These are phyloP conservation scores for Phytophthora palmivora DNA, from an alignment of 352 stramenopile species.

Conservation along the genomic window DNA sequence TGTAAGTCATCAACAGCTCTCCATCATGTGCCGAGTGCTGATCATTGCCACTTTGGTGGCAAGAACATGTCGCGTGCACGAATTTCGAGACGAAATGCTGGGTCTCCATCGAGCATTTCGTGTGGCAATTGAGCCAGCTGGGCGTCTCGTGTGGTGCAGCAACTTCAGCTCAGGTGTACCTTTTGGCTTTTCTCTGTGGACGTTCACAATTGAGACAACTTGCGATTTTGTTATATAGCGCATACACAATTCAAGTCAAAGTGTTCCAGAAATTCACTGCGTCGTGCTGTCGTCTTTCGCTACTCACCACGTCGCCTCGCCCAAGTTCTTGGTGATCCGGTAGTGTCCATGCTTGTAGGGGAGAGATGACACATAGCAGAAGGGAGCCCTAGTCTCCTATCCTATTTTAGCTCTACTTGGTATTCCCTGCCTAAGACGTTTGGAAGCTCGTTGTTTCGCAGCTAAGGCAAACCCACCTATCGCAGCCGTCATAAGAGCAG, in stretches of 20 bases:
- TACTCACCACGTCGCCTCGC: conserved; percentile 10
- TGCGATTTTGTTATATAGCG: conserved; percentile 3
- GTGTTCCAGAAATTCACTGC: not conserved
- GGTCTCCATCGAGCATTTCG: conserved; percentile 3
- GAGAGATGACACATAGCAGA: conserved; percentile 9
- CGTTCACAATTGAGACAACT: conserved; percentile 18
- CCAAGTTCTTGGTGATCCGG: conserved; percentile 19
- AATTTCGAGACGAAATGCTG: not conserved
- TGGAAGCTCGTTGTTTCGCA: not conserved
- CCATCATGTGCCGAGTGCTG: not conserved
- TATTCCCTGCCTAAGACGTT: not conserved
- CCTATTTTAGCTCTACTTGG: not conserved
- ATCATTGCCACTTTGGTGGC: conserved; percentile 3
- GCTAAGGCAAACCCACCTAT: conserved; percentile 1
- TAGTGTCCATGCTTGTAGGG: not conserved
- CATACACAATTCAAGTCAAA: conserved; percentile 1
- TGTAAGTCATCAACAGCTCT: not conserved
- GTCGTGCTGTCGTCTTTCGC: conserved; percentile 22
- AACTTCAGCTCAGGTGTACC: conserved; percentile 7
- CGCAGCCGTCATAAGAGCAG: conserved; percentile 23
- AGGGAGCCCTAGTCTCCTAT: conserved; percentile 6
- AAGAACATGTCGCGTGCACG: conserved; percentile 8
- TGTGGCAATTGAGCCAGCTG: conserved; percentile 15
- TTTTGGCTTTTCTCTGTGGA: conserved; percentile 25
- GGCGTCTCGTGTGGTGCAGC: conserved; percentile 1